Base-by-base conservation (phyloP, 768 basidiomycete genomes). In the Coprinopsis marcescibilis region DNA sequence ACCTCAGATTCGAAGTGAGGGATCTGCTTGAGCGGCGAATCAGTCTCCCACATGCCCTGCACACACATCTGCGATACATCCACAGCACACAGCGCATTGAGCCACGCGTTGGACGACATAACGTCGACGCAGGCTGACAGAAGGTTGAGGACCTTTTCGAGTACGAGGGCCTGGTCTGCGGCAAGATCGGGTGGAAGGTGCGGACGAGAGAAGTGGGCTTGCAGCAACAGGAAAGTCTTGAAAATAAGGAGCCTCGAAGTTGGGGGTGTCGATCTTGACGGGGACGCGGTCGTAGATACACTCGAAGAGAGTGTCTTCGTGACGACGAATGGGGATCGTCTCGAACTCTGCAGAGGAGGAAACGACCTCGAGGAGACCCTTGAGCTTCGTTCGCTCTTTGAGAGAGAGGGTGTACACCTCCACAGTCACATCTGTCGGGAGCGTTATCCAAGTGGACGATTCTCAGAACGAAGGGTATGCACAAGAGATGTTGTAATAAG, bases 11-110 rank as follows among this genome's bases (percentile, higher is more conserved):
- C 91, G 65, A 98, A 99, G 65, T 96, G 93, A 8, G 96, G 96
- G 34, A 99, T 85, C 63, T 99, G 95, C 60, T 89, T 92, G 55
- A 98, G 66, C 0, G 94, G 93, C 29, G 89, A 92, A 64, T 99
- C 96, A 8, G 83, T 85, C 60, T 99, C 95, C 96, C 96, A 98
- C 66, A 95, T 83, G 0, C 88, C 92, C 63, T 98, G 96, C 3
- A 97, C 90, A 64, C 91, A 94, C 95, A 98, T 98, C 65, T 98
- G 96, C 7, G 89, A 89, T 38, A 98, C 66, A 65, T 99, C 95
- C 96, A 98, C 98, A 0, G 94, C 94, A 25, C 92, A 89, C 19
- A 97, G 67, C 0, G 95, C 96, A 58, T 83, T 94, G 57, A 98
- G 65, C 87, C 87, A 95, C 1, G 89, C 92, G 58, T 96, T 97